phyloP scores from a whole-genome alignment of 2,329 filamentous ascomycete genomes.

The Diaporthe eres region DNA sequence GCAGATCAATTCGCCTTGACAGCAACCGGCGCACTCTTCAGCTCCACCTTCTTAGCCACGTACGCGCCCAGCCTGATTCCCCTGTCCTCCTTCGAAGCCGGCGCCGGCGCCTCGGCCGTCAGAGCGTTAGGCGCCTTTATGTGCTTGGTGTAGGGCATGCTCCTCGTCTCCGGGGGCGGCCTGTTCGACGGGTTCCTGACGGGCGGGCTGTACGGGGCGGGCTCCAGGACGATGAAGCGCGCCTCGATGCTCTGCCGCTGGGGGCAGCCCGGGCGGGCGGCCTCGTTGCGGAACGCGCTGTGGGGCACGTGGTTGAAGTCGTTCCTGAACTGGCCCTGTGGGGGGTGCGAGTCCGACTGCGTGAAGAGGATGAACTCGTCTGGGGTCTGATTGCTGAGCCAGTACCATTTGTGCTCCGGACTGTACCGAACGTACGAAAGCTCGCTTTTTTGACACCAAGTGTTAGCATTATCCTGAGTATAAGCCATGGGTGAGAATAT shows the following conservation, averaged over 20 bases:
- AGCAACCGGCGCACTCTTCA: slow-evolving; percentile 22
- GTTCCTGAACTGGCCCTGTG: slow-evolving; percentile 15
- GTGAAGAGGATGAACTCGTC: slow-evolving; percentile 32
- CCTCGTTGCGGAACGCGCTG: slow-evolving; percentile 25
- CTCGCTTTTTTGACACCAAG: neutral
- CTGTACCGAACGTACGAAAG: slow-evolving; percentile 17
- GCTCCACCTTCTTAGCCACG: slow-evolving; percentile 31
- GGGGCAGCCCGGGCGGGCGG: slow-evolving; percentile 15
- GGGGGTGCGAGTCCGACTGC: slow-evolving; percentile 24
- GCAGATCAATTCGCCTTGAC: slow-evolving; percentile 7
- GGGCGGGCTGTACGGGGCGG: slow-evolving; percentile 16
- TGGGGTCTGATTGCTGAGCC: slow-evolving; percentile 31
- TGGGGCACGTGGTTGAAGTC: slow-evolving; percentile 32
- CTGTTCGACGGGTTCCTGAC: slow-evolving; percentile 24
- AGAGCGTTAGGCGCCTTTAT: slow-evolving; percentile 19
- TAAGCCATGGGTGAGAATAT: neutral
- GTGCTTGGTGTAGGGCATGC: slow-evolving; percentile 8
- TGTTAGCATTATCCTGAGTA: neutral
- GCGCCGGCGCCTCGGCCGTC: slow-evolving; percentile 17
- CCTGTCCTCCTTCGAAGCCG: slow-evolving; percentile 25
- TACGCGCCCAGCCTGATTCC: slow-evolving; percentile 17
- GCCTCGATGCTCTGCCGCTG: slow-evolving; percentile 29
- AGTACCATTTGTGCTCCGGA: slow-evolving; percentile 28
- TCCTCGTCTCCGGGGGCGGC: slow-evolving; percentile 23
- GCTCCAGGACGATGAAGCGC: slow-evolving; percentile 27